Evolutionary conservation across 192 early-diverging fungal genomes (phyloP), one percentile per base, ranked within the genome.

Genomic region (Endogone sp.): DNA sequence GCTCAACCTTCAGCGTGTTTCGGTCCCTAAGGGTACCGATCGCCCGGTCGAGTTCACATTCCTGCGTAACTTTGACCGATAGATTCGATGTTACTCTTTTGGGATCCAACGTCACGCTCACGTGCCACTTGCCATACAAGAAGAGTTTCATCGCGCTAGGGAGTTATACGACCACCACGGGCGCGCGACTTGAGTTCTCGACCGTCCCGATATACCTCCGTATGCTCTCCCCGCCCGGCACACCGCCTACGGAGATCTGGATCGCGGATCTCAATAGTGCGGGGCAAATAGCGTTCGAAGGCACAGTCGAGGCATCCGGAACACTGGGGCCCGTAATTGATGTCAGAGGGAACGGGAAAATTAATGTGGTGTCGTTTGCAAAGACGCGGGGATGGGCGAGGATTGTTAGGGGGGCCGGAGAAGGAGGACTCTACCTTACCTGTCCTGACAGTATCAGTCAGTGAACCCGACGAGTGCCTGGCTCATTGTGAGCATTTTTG

Each of bases 261-360:
- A 75, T 92, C 56, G 71, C 88, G 0, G 81, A 86, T 29, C 71
- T 79, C 28, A 85, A 88, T 30, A 30, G 67, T 10, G 28, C 76
- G 3, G 89, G 89, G 9, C 81, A 85, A 61, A 69, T 92, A 63
- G 86, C 88, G 0, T 92, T 92, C 66, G 73, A 81, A 10, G 78
- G 83, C 22, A 61, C 70, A 2, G 62, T 91, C 25, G 57, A 65
- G 4, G 58, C 88, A 3, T 70, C 31, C 16, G 80, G 81, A 56
- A 63, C 65, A 9, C 63, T 85, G 63, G 68, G 72, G 27, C 59
- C 74, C 54, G 16, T 58, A 24, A 63, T 77, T 3, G 24, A 64
- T 24, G 60, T 58, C 16, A 59, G 65, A 1, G 72, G 70, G 37
- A 16, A 16, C 8, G 61, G 63, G 3, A 67, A 67, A 2, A 25